These are phyloP conservation scores for Trichoderma harzianum DNA, from an alignment of 2,329 filamentous ascomycete genomes.

Conservation along the genomic window DNA sequence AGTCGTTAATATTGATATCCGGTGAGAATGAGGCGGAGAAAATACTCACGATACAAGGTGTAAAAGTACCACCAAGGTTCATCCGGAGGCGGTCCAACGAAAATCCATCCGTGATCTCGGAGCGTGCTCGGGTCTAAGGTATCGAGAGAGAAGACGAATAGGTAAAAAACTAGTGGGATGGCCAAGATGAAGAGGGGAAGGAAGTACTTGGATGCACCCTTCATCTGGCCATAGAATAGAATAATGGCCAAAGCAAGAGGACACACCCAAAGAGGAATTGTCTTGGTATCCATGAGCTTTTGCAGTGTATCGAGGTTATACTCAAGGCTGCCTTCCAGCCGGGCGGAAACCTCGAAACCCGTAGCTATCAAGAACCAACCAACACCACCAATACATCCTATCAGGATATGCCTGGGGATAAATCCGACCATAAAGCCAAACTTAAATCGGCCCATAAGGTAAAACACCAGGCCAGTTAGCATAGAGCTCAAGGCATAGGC, in stretches of 20 bases:
- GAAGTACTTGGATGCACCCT: slow-evolving; percentile 77
- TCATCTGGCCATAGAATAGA: slow-evolving; percentile 73
- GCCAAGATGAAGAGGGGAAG: slow-evolving; percentile 81
- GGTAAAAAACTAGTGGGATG: slow-evolving; percentile 74
- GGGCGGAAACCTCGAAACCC: slow-evolving; percentile 87
- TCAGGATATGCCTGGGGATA: slow-evolving; percentile 92
- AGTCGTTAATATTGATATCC: background rate
- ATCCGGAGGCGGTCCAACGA: slow-evolving; percentile 75
- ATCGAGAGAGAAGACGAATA: slow-evolving; percentile 68
- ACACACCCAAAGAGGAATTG: slow-evolving; percentile 76
- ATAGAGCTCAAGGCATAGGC: slow-evolving; percentile 88
- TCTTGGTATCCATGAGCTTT: slow-evolving; percentile 69
- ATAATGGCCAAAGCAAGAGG: slow-evolving; percentile 73
- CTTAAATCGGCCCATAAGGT: slow-evolving; percentile 79
- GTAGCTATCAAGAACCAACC: slow-evolving; percentile 93
- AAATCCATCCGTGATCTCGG: slow-evolving; percentile 81
- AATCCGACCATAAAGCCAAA: slow-evolving; percentile 94
- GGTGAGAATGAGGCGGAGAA: background rate
- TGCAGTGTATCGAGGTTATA: slow-evolving; percentile 75
- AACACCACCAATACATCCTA: slow-evolving; percentile 95
- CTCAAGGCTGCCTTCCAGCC: slow-evolving; percentile 78
- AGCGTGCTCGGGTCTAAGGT: slow-evolving; percentile 64
- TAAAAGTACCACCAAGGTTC: slow-evolving; percentile 99
- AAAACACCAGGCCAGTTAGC: slow-evolving; percentile 87
- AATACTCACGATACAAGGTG: slow-evolving; percentile 76